phyloP scores from a whole-genome alignment of 352 stramenopile species.

The Aphanomyces euteiches region DNA sequence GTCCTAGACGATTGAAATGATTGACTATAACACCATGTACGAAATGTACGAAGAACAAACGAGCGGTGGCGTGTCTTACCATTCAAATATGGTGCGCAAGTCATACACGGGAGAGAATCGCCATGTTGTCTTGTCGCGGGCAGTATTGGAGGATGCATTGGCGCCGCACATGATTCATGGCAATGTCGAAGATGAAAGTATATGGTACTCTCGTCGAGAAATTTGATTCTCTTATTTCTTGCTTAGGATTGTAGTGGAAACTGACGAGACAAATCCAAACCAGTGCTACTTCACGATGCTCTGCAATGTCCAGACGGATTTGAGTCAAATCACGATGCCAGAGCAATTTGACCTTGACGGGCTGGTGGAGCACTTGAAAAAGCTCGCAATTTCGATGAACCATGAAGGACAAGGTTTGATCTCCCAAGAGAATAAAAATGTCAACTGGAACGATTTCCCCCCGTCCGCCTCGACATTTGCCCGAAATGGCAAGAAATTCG shows the following conservation, averaged over 20 bases:
- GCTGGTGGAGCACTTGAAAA: no score
- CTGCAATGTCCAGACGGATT: neutral
- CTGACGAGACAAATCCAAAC: neutral
- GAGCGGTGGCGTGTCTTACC: no score
- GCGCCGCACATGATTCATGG: neutral
- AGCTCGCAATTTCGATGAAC: no score
- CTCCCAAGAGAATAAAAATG: no score
- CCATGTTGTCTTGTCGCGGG: neutral
- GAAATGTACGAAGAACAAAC: no score
- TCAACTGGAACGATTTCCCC: no score
- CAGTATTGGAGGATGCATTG: neutral
- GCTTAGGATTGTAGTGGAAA: neutral
- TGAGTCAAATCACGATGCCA: neutral
- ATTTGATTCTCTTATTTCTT: neutral
- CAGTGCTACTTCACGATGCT: neutral
- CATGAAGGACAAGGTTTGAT: no score
- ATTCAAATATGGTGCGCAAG: slow-evolving; percentile 3
- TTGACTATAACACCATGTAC: no score
- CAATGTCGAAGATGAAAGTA: neutral
- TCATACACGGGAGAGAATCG: neutral
- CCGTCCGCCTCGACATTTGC: no score
- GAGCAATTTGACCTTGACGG: neutral
- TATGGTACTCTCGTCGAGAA: neutral
- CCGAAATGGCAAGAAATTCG: no score
- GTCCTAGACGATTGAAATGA: no score